A percentile compares a stretch with the other conserved stretches of the same genome.
phyloP scores from a whole-genome alignment of 768 basidiomycete genomes.

The Pisolithus tinctorius region DNA sequence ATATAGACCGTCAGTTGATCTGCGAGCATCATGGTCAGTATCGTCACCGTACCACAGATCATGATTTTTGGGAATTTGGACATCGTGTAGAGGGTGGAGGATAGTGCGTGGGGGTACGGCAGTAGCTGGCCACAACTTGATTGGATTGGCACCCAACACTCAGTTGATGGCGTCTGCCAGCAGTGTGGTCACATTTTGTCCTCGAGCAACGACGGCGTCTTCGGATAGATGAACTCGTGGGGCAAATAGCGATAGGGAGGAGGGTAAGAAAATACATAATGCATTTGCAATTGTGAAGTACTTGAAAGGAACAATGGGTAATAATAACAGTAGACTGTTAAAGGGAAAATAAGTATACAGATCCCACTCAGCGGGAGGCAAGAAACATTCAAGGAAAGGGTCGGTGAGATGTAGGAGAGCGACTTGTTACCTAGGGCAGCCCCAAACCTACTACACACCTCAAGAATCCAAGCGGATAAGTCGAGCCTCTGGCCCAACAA shows the following conservation, averaged over 20 bases:
- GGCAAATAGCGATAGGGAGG: background rate
- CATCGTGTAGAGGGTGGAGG: conserved; percentile 8
- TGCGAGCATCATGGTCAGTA: background rate
- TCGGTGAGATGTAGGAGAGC: background rate
- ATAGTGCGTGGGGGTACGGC: too few relatives aligned
- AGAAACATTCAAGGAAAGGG: background rate
- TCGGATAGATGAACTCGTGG: too few relatives aligned
- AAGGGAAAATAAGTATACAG: background rate
- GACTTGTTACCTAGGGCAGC: background rate
- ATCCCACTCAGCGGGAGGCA: background rate
- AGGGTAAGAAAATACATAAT: background rate
- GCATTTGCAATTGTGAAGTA: background rate
- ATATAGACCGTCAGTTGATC: conserved; percentile 27
- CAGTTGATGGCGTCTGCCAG: too few relatives aligned
- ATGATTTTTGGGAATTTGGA: conserved; percentile 19
- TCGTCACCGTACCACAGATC: conserved; percentile 20
- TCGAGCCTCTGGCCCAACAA: background rate
- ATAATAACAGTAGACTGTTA: background rate
- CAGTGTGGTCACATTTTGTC: too few relatives aligned
- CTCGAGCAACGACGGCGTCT: too few relatives aligned
- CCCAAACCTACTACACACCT: too few relatives aligned
- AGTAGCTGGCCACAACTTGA: too few relatives aligned
- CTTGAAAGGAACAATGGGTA: background rate
- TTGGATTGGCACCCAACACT: too few relatives aligned
- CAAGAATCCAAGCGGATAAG: background rate